A percentile compares a stretch with the other conserved stretches of the same genome.
Evolutionary conservation across 495 filamentous ascomycete genomes (phyloP).

Genomic region (Penicillium coprophilum): DNA sequence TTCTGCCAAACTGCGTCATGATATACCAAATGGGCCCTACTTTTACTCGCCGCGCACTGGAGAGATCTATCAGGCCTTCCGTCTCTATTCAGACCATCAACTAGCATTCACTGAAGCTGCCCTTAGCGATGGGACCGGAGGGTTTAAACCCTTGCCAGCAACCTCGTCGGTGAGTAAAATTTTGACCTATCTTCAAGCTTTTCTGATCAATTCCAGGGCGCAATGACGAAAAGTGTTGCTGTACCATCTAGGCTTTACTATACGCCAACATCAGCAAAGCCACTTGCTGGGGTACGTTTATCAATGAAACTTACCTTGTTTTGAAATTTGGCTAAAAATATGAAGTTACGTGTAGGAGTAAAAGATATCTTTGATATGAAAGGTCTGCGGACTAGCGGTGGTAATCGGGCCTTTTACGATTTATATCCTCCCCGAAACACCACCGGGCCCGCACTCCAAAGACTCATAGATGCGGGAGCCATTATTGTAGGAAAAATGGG

Average conservation of each 20-base stretch:
- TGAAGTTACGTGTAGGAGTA: slow-evolving; percentile 37
- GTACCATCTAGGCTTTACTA: slow-evolving; percentile 49
- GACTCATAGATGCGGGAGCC: slow-evolving; percentile 45
- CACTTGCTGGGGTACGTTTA: slow-evolving; percentile 33
- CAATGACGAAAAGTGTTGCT: slow-evolving; percentile 28
- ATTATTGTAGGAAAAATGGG: slow-evolving; percentile 51
- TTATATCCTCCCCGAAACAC: slow-evolving; percentile 33
- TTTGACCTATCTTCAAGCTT: slow-evolving; percentile 2
- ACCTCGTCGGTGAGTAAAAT: slow-evolving; percentile 26
- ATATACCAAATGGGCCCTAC: slow-evolving; percentile 48
- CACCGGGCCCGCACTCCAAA: slow-evolving; percentile 37
- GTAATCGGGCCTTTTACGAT: slow-evolving; percentile 42
- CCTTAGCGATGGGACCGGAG: slow-evolving; percentile 36
- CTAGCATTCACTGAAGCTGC: slow-evolving; percentile 38
- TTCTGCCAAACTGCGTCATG: slow-evolving; percentile 2
- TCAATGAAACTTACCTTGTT: not conserved
- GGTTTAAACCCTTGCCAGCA: slow-evolving; percentile 39
- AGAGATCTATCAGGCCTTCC: slow-evolving; percentile 38
- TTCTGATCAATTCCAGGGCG: slow-evolving; percentile 12
- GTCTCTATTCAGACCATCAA: slow-evolving; percentile 43
- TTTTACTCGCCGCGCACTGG: slow-evolving; percentile 43
- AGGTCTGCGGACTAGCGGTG: slow-evolving; percentile 42
- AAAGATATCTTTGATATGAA: slow-evolving; percentile 48
- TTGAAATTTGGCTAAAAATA: not conserved
- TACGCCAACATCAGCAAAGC: slow-evolving; percentile 25